A percentile compares a stretch with the other conserved stretches of the same genome.
Conservation (phyloP, 192 early-diverging fungal genomes). For the Coemansia sp. region DNA sequence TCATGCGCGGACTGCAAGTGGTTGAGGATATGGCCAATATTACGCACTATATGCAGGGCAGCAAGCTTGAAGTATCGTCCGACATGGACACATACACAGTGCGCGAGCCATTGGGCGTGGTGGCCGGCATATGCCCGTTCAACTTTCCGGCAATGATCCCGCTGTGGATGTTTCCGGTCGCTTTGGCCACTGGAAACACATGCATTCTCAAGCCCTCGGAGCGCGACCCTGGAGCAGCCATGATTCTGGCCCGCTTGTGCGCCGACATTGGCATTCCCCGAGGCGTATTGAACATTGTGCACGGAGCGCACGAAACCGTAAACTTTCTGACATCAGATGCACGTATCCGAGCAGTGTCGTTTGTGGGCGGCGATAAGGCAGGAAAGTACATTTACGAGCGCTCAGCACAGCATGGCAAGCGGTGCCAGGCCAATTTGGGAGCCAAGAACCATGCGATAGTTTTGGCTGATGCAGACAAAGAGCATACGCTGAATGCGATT, state of each 20-base stretch:
- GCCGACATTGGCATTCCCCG: conserved; percentile 85
- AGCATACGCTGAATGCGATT: conserved; percentile 89
- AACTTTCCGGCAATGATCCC: conserved; percentile 97
- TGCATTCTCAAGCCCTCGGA: conserved; percentile 92
- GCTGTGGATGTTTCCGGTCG: conserved; percentile 96
- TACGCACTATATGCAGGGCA: conserved; percentile 78
- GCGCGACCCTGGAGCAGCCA: conserved; percentile 88
- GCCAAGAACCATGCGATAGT: conserved; percentile 98
- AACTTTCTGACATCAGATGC: conserved; percentile 88
- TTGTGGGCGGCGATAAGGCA: conserved; percentile 88
- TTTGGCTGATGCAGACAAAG: conserved; percentile 91
- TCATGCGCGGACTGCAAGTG: conserved; percentile 87
- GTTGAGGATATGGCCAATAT: conserved; percentile 84
- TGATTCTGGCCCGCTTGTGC: conserved; percentile 86
- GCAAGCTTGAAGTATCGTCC: conserved; percentile 74
- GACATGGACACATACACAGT: conserved; percentile 98
- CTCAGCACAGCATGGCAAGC: conserved; percentile 85
- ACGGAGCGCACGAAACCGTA: conserved; percentile 83
- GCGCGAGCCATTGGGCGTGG: conserved; percentile 90
- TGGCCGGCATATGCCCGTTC: conserved; percentile 93
- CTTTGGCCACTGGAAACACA: conserved; percentile 91
- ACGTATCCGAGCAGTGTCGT: conserved; percentile 86
- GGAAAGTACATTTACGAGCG: conserved; percentile 89
- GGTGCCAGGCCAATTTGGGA: conserved; percentile 94
- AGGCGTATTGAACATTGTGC: conserved; percentile 91